These are phyloP conservation scores for Dactylellina sp. DNA, from an alignment of 2,329 filamentous ascomycete species.

Conservation along the genomic window DNA sequence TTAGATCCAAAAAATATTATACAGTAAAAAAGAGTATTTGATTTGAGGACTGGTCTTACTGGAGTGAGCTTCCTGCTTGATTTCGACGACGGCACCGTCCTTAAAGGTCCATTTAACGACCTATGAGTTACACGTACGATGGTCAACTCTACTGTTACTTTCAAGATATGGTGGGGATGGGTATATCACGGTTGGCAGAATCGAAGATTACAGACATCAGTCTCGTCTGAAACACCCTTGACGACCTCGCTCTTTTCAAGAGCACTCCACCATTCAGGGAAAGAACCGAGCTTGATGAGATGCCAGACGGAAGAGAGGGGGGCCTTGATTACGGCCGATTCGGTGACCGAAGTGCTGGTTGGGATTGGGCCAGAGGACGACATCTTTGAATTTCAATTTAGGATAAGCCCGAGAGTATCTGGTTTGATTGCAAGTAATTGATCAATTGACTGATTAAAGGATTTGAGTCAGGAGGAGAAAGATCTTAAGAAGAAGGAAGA, in stretches of 20 bases:
- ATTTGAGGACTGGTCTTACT: too few species aligned
- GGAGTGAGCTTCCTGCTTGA: constrained; percentile 81
- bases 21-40: too few species aligned
- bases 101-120: constrained; percentile 76
- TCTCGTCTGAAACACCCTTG: constrained; percentile 73
- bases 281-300: constrained; percentile 78
- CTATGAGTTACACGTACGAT: constrained; percentile 10
- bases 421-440: too few species aligned
- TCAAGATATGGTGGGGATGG: too few species aligned
- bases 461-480: too few species aligned
- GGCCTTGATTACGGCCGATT: constrained; percentile 76
- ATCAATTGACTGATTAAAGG: too few species aligned
- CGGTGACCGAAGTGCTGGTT: constrained; percentile 74
- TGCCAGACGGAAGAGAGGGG: constrained; percentile 77
- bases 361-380: constrained; percentile 67
- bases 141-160: too few species aligned
- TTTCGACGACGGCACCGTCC: constrained; percentile 75
- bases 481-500: too few species aligned
- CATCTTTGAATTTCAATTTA: not conserved
- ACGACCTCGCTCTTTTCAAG: constrained; percentile 73
- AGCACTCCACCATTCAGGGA: constrained; percentile 75
- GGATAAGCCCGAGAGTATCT: too few species aligned
- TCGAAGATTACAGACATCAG: constrained; percentile 68
- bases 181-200: too few species aligned
- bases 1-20: not conserved